Percentiles rank a stretch among this genome's conserved stretches.
These are phyloP conservation scores for Ettlia oleoabundans DNA, from an alignment of 139 green algal genomes.

Conservation along the genomic window DNA sequence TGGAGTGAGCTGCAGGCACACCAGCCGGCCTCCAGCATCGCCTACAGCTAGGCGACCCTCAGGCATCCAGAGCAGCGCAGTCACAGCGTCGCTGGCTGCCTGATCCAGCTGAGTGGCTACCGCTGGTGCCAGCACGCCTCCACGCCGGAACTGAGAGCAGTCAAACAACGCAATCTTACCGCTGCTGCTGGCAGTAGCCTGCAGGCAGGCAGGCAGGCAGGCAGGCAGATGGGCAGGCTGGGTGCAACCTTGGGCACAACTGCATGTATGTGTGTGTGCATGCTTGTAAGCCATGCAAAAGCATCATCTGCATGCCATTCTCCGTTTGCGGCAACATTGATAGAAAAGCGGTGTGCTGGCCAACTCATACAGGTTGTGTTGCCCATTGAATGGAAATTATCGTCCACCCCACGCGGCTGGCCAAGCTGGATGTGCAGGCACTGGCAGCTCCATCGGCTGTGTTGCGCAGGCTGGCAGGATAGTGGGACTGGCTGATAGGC, in stretches of 20 bases:
- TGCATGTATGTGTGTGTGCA: neutral
- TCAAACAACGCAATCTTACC: slow-evolving; percentile 56
- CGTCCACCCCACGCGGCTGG: too few species aligned
- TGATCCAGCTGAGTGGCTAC: neutral
- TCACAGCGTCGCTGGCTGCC: slow-evolving; percentile 12
- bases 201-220: neutral
- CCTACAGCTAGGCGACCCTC: slow-evolving; percentile 44
- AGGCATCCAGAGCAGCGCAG: slow-evolving; percentile 47
- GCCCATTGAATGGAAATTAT: too few species aligned
- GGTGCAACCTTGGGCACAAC: too few species aligned
- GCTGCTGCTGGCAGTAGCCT: slow-evolving; percentile 57
- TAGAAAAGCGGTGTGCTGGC: too few species aligned
- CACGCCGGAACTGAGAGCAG: slow-evolving; percentile 33
- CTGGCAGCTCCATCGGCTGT: too few species aligned
- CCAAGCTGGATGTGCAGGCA: too few species aligned
- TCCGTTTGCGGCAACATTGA: too few species aligned
- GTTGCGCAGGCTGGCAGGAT: too few species aligned
- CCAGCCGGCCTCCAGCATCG: slow-evolving; percentile 23
- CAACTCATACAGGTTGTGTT: too few species aligned
- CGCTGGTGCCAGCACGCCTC: slow-evolving; percentile 36
- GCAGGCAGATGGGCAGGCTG: neutral
- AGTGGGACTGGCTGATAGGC: neutral
- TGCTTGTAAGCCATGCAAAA: too few species aligned
- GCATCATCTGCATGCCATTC: too few species aligned
- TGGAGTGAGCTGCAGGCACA: neutral